A percentile compares a stretch with the other conserved stretches of the same genome.
phyloP scores from a whole-genome alignment of 2,329 filamentous ascomycete species.

The Plectosphaerella sp. region DNA sequence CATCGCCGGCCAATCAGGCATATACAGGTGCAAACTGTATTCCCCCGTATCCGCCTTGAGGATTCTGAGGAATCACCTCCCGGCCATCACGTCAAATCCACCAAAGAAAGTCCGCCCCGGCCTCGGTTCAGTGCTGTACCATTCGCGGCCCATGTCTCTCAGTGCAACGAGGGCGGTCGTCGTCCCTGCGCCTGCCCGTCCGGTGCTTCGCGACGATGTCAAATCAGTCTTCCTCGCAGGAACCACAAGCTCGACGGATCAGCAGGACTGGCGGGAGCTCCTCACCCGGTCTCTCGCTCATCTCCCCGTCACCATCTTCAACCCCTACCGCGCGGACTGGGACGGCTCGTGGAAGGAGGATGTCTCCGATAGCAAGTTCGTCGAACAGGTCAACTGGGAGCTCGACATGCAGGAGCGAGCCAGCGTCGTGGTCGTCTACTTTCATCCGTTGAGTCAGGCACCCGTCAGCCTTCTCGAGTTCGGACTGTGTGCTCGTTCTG shows the following conservation, averaged over 20 bases:
- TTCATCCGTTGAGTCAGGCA: constrained; percentile 46
- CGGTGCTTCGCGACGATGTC: background rate
- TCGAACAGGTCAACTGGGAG: constrained; percentile 58
- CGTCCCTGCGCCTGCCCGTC: too few relatives aligned
- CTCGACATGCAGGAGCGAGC: constrained; percentile 49
- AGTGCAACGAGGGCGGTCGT: too few relatives aligned
- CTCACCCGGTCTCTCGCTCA: constrained; percentile 35
- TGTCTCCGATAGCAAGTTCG: constrained; percentile 38
- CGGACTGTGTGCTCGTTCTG: constrained; percentile 41
- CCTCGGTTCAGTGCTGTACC: too few relatives aligned
- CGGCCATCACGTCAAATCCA: too few relatives aligned
- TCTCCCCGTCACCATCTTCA: constrained; percentile 48
- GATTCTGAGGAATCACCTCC: too few relatives aligned
- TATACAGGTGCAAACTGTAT: too few relatives aligned
- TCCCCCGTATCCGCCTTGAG: too few relatives aligned
- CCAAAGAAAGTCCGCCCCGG: too few relatives aligned
- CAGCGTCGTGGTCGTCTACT: constrained; percentile 52
- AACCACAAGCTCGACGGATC: constrained; percentile 38
- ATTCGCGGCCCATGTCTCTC: too few relatives aligned
- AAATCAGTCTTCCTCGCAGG: constrained; percentile 54
- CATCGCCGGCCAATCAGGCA: too few relatives aligned
- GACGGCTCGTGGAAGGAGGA: constrained; percentile 48
- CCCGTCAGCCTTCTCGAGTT: constrained; percentile 58
- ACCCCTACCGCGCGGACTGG: constrained; percentile 55
- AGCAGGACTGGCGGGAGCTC: constrained; percentile 45